Percentiles rank a stretch among this genome's conserved stretches.
phyloP scores from a whole-genome alignment of 345 rosid species.

The Arabis hirsuta region DNA sequence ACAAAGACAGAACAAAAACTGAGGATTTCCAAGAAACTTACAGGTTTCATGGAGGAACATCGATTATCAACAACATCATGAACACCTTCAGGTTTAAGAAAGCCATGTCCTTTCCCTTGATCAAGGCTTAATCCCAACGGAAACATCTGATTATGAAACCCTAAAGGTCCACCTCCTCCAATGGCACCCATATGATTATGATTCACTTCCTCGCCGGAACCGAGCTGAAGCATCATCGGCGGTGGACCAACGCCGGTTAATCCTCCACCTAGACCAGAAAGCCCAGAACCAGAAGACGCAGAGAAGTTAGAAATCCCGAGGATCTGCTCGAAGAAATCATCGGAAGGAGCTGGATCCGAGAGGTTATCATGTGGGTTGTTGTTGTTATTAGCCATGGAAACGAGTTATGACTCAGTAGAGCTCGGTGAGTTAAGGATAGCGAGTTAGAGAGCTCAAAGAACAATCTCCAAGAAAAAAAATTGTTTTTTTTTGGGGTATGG shows the following conservation, averaged over 20 bases:
- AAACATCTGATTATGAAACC: constrained; percentile 70
- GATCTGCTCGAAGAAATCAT: constrained; percentile 92
- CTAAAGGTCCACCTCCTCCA: constrained; percentile 47
- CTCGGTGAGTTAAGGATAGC: constrained; percentile 29
- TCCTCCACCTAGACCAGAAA: constrained; percentile 50
- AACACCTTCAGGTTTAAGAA: constrained; percentile 76
- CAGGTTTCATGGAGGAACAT: constrained; percentile 69
- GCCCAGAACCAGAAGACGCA: constrained; percentile 60
- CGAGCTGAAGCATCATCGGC: constrained; percentile 91
- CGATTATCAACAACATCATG: constrained; percentile 71
- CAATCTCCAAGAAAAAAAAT: neutral
- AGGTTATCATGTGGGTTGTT: constrained; percentile 46
- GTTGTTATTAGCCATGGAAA: constrained; percentile 68
- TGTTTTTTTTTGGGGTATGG: constrained; percentile 5
- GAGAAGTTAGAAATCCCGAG: constrained; percentile 76
- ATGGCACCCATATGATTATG: constrained; percentile 41
- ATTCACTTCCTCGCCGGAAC: constrained; percentile 61
- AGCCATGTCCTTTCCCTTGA: constrained; percentile 75
- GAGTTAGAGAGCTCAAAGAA: constrained; percentile 37
- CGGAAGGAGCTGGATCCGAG: constrained; percentile 51
- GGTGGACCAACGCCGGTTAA: constrained; percentile 44
- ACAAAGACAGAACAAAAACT: neutral
- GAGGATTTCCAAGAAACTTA: constrained; percentile 47
- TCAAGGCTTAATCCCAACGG: constrained; percentile 91
- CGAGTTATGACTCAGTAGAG: constrained; percentile 24